A percentile compares a stretch with the other conserved stretches of the same genome.
These are phyloP conservation scores for Thelephora ganbajun DNA, from an alignment of 768 basidiomycete species.

Conservation along the genomic window DNA sequence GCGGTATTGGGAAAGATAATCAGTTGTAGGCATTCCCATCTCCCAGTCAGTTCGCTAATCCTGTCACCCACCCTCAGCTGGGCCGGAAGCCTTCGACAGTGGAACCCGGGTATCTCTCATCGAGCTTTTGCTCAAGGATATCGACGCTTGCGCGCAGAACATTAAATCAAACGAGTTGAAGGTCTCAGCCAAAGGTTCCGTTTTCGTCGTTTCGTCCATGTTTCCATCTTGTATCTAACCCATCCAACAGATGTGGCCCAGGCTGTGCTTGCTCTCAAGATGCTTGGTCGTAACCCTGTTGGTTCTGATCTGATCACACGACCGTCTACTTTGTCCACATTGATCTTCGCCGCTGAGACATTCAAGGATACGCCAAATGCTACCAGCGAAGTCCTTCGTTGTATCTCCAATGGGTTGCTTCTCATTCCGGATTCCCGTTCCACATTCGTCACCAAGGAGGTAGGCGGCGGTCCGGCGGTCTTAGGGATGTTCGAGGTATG, in stretches of 20 bases:
- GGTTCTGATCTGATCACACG: conserved; percentile 51
- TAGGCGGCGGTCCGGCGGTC: conserved; percentile 48
- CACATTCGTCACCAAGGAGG: conserved; percentile 40
- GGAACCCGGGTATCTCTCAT: conserved; percentile 40
- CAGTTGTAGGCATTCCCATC: conserved; percentile 24
- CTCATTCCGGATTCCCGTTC: conserved; percentile 48
- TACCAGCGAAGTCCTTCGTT: conserved; percentile 56
- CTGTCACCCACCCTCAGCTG: neutral
- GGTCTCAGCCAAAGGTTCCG: conserved; percentile 1
- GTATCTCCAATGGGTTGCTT: conserved; percentile 68
- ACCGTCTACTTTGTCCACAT: conserved; percentile 37
- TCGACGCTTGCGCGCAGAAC: conserved; percentile 22
- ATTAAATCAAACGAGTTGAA: neutral
- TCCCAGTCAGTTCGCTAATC: neutral
- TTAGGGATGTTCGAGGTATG: conserved; percentile 47
- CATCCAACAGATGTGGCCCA: conserved; percentile 42
- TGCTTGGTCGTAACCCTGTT: conserved; percentile 53
- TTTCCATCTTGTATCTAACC: neutral
- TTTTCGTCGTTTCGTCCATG: conserved; percentile 3
- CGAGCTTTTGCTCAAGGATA: conserved; percentile 43
- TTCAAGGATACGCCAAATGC: conserved; percentile 49
- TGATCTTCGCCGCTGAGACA: conserved; percentile 36
- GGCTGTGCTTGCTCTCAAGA: conserved; percentile 62
- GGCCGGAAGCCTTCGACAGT: conserved; percentile 22
- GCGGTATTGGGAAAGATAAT: conserved; percentile 36